Percentiles rank a stretch among this genome's conserved stretches.
These are phyloP conservation scores for Aspergillus sp. DNA, from an alignment of 2,329 filamentous ascomycete species.

Conservation along the genomic window DNA sequence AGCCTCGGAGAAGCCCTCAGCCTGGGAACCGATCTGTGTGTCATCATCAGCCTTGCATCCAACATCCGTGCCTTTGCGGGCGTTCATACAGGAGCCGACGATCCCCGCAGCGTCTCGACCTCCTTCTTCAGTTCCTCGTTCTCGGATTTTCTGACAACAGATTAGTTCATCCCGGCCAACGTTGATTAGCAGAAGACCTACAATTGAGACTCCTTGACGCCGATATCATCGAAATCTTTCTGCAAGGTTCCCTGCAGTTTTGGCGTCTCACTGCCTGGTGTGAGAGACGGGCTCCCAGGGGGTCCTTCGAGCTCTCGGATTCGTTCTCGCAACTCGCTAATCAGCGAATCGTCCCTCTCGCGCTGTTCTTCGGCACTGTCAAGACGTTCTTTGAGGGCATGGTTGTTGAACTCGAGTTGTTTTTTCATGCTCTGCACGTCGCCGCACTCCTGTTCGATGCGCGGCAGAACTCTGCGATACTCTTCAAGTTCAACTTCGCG, in stretches of 20 bases:
- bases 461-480: slow-evolving; percentile 46
- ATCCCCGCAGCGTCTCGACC: slow-evolving; percentile 32
- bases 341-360: slow-evolving; percentile 41
- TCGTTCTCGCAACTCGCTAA: slow-evolving; percentile 44
- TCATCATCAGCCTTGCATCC: slow-evolving; percentile 10
- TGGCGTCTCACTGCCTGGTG: slow-evolving; percentile 39
- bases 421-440: slow-evolving; percentile 51
- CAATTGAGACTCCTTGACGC: slow-evolving; percentile 40
- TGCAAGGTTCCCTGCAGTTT: slow-evolving; percentile 41
- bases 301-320: slow-evolving; percentile 43
- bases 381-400: slow-evolving; percentile 45
- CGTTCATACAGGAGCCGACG: slow-evolving; percentile 20
- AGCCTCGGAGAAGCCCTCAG: slow-evolving; percentile 35
- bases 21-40: slow-evolving; percentile 26
- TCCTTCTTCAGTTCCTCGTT: slow-evolving; percentile 42
- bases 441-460: slow-evolving; percentile 49
- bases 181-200: slow-evolving; percentile 20
- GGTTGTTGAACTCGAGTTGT: slow-evolving; percentile 50
- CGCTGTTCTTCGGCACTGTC: slow-evolving; percentile 45
- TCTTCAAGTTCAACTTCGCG: slow-evolving; percentile 44
- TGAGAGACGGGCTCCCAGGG: slow-evolving; percentile 38
- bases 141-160: slow-evolving; percentile 36
- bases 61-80: neutral
- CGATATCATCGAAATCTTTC: slow-evolving; percentile 43
- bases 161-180: neutral